phyloP scores from a whole-genome alignment of 2,329 filamentous ascomycete genomes.

The Beauveria sp. region DNA sequence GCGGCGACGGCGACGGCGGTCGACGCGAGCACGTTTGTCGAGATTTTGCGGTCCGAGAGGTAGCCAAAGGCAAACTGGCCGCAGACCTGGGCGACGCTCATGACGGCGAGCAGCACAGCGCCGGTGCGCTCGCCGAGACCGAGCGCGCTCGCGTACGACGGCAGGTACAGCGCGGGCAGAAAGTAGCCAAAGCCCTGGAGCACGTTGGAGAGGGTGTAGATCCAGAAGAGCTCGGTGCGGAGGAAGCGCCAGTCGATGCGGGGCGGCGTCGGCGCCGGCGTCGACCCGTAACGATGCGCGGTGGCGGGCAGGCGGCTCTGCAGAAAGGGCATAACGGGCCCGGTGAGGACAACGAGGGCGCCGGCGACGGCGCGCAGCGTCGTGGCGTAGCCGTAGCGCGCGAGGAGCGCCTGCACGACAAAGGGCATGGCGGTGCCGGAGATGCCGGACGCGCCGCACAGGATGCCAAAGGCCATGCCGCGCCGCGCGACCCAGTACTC shows the following conservation, averaged over 20 bases:
- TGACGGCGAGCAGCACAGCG: conserved; percentile 39
- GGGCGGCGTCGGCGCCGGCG: too few species aligned
- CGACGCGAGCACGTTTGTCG: conserved; percentile 17
- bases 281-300: background rate
- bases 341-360: conserved; percentile 27
- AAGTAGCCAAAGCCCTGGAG: conserved; percentile 47
- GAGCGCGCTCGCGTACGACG: conserved; percentile 35
- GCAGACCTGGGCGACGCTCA: conserved; percentile 40
- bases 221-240: conserved; percentile 38
- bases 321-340: conserved; percentile 31
- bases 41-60: conserved; percentile 36
- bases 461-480: conserved; percentile 29
- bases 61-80: conserved; percentile 43
- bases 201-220: conserved; percentile 40
- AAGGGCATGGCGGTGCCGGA: conserved; percentile 28
- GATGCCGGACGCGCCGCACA: conserved; percentile 23
- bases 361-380: conserved; percentile 29
- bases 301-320: conserved; percentile 21
- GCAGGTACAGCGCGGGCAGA: conserved; percentile 44
- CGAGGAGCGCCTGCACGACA: conserved; percentile 28
- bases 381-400: conserved; percentile 27
- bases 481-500: conserved; percentile 30
- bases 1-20: conserved; percentile 38
- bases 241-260: conserved; percentile 30
- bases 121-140: conserved; percentile 27